Evolutionary conservation across 768 basidiomycete species (phyloP), one percentile per base, ranked within the genome.

Genomic region (Inosperma sp.): DNA sequence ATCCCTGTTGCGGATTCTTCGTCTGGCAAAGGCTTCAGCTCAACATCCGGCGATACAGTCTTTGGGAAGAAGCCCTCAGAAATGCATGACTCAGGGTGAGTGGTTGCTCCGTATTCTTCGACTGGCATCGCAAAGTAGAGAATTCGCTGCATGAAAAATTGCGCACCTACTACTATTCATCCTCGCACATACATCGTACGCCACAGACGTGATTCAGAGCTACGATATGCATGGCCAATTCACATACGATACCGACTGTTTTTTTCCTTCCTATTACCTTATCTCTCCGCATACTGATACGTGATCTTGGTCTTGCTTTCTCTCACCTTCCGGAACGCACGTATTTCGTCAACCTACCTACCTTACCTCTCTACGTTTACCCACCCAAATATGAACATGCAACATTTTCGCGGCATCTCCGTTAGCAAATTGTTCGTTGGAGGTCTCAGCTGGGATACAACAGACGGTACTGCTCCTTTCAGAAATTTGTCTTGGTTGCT

Each of bases 391-490:
- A 40, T 31, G 17, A 29, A 37, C 48, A 27, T n/a, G 22, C 49
- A 41, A 40, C 36, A 7, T 22, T 25, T 41, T 39, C 41, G 12
- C 44, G 29, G 17, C 44, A 29, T 22, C 34, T 34, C 21, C 23
- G 33, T 34, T 80, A 91, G 89, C 69, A 92, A 92, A 78, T 83
- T 92, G 78, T 92, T 92, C 74, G 83, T 92, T 67, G 89, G 89
- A 60, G 89, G 89, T 62, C 77, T 92, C 57, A 91, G 85, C 73
- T 92, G 89, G 89, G 88, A 90, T 65, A 92, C 89, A 64, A 87
- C 84, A 72, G 89, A 91, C 76, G 89, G 89, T 91, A 77, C 74
- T 68, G 59, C 29, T 60, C 58, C 62, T 65, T 59, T 65, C 63
- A 59, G 56, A 57, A 57, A 64, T 55, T 55, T 49, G 60, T 65